Conservation (phyloP, 176 grass and related monocot genomes). For the Cocos nucifera region DNA sequence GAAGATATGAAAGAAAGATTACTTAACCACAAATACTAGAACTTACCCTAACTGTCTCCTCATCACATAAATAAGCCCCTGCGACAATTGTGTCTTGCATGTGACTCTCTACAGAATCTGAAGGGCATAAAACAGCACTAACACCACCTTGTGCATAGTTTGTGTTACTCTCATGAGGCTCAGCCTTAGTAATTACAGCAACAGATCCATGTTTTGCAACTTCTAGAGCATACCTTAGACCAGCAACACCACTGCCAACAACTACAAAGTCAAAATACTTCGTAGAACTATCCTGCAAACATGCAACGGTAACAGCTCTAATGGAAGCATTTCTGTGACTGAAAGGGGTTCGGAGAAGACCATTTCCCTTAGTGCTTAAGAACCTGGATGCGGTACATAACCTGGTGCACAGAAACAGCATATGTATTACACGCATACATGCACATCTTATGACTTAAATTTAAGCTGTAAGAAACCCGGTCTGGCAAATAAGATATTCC, state of each 20-base stretch:
- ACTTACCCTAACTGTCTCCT: constrained; percentile 85
- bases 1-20: too few relatives aligned
- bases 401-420: neutral
- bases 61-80: constrained; percentile 88
- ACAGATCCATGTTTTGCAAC: constrained; percentile 80
- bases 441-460: neutral
- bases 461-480: neutral
- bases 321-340: constrained; percentile 9
- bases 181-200: constrained; percentile 87
- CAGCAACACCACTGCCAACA: constrained; percentile 89
- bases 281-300: constrained; percentile 36
- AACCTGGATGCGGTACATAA: constrained; percentile 18
- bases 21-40: neutral
- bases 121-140: constrained; percentile 89
- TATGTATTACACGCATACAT: neutral
- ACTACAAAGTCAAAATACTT: constrained; percentile 83
- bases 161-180: constrained; percentile 96
- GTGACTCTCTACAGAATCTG: constrained; percentile 89
- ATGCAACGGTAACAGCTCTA: constrained; percentile 31
- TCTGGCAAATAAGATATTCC: neutral
- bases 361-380: constrained; percentile 18
- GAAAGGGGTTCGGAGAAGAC: constrained; percentile 12
- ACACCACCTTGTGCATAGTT: constrained; percentile 97
- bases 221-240: constrained; percentile 90
- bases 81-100: constrained; percentile 97